Conservation (phyloP, 2,329 filamentous ascomycete genomes). For the Nigrospora osmanthi region DNA sequence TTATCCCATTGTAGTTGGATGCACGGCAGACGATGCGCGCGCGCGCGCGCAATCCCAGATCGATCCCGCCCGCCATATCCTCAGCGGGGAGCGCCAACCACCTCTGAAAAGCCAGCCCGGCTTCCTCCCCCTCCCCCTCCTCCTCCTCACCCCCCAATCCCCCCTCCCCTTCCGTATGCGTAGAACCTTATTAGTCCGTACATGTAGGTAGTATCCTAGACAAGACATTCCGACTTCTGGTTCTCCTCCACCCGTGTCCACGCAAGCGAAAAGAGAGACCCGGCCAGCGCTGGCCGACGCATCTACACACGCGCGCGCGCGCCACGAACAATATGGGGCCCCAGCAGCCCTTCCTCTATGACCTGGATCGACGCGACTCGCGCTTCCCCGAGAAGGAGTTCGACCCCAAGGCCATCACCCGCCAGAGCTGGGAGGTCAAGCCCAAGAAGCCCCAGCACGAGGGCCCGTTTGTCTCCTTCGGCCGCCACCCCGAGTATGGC, state of each 20-base stretch:
- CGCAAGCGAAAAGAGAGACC: neutral
- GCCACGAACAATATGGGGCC: slow-evolving; percentile 18
- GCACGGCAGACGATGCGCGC: too few species aligned
- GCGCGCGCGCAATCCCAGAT: too few species aligned
- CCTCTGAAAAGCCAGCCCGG: too few species aligned
- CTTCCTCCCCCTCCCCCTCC: too few species aligned
- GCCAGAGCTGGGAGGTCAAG: slow-evolving; percentile 65
- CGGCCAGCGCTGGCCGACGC: neutral
- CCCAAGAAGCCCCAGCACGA: slow-evolving; percentile 56
- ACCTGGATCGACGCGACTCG: slow-evolving; percentile 15
- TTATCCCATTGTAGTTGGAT: too few species aligned
- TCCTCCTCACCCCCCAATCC: too few species aligned
- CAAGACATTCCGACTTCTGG: neutral
- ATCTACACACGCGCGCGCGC: slow-evolving; percentile 6
- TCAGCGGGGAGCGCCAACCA: too few species aligned
- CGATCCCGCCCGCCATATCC: too few species aligned
- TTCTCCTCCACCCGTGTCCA: neutral
- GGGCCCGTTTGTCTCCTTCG: slow-evolving; percentile 75
- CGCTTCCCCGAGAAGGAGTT: slow-evolving; percentile 17
- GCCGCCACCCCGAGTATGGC: slow-evolving; percentile 76
- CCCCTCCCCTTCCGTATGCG: too few species aligned
- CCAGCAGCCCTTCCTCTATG: slow-evolving; percentile 22
- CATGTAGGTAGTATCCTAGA: neutral
- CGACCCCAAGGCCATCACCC: slow-evolving; percentile 79
- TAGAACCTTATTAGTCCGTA: too few species aligned